phyloP scores from a whole-genome alignment of 2,329 filamentous ascomycete species.

The Whalleya microplaca region DNA sequence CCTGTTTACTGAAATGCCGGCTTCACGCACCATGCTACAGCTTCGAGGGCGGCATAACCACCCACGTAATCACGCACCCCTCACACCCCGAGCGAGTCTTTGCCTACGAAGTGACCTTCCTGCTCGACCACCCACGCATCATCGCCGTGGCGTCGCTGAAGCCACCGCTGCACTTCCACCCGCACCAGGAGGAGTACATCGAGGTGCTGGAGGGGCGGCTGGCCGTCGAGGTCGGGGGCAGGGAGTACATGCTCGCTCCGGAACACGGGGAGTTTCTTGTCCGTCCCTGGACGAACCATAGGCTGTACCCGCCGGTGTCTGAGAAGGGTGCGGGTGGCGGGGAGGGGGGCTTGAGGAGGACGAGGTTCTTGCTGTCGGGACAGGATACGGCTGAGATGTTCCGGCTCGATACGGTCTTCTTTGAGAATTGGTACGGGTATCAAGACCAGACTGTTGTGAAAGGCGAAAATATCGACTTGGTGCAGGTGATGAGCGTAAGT shows the following conservation, averaged over 20 bases:
- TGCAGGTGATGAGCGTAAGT: slow-evolving; percentile 36
- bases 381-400: slow-evolving; percentile 33
- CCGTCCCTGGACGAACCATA: slow-evolving; percentile 31
- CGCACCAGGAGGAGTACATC: slow-evolving; percentile 39
- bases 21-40: too few relatives aligned
- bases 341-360: slow-evolving; percentile 19
- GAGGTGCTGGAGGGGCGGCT: slow-evolving; percentile 35
- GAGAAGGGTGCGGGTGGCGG: slow-evolving; percentile 1
- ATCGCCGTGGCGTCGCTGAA: slow-evolving; percentile 29
- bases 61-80: too few relatives aligned
- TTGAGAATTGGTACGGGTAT: slow-evolving; percentile 37
- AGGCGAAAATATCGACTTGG: slow-evolving; percentile 28
- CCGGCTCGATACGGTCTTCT: slow-evolving; percentile 32
- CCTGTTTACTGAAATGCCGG: too few relatives aligned
- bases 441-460: slow-evolving; percentile 36
- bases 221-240: slow-evolving; percentile 34
- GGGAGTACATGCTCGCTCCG: slow-evolving; percentile 27
- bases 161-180: slow-evolving; percentile 39
- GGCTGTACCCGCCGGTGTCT: slow-evolving; percentile 30
- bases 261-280: slow-evolving; percentile 30
- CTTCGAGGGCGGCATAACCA: too few relatives aligned
- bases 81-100: slow-evolving; percentile 22
- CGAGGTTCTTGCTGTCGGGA: slow-evolving; percentile 34
- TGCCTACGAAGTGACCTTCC: slow-evolving; percentile 34
- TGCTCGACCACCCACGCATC: slow-evolving; percentile 30